Evolutionary conservation across 2,329 filamentous ascomycete species (phyloP).

Genomic region (Alternaria rosae): DNA sequence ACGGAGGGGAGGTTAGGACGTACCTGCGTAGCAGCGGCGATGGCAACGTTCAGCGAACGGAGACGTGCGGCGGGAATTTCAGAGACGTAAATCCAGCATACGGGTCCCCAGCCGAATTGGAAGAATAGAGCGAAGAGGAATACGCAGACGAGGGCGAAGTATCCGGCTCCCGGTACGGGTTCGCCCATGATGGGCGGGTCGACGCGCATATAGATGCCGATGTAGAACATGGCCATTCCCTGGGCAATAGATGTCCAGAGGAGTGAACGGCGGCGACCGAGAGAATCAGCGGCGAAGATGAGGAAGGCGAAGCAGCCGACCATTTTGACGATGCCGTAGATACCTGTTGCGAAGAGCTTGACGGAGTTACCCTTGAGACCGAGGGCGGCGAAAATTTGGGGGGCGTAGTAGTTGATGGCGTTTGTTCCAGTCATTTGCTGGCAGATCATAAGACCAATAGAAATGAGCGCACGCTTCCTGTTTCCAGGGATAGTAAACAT

Average conservation of each 20-base stretch:
- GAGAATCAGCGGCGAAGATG: slow-evolving; percentile 71
- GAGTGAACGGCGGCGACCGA: slow-evolving; percentile 69
- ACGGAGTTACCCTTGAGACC: slow-evolving; percentile 65
- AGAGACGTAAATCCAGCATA: slow-evolving; percentile 75
- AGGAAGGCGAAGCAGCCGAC: slow-evolving; percentile 69
- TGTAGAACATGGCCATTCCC: slow-evolving; percentile 70
- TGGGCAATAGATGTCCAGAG: slow-evolving; percentile 71
- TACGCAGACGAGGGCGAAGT: slow-evolving; percentile 73
- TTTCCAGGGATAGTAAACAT: slow-evolving; percentile 59
- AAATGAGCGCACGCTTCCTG: slow-evolving; percentile 69
- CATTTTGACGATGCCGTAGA: slow-evolving; percentile 77
- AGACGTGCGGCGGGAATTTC: slow-evolving; percentile 69
- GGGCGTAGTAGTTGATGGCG: slow-evolving; percentile 69
- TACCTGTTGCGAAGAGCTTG: slow-evolving; percentile 74
- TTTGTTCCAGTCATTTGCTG: slow-evolving; percentile 73
- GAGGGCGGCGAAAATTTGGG: slow-evolving; percentile 71
- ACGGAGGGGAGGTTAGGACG: not conserved
- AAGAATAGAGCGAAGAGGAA: slow-evolving; percentile 76
- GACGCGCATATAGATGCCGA: slow-evolving; percentile 74
- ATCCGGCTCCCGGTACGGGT: slow-evolving; percentile 69
- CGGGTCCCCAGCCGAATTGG: slow-evolving; percentile 68
- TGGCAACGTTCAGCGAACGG: slow-evolving; percentile 70
- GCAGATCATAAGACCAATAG: slow-evolving; percentile 70
- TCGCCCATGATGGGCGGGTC: slow-evolving; percentile 63
- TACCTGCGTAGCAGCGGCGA: slow-evolving; percentile 62